A percentile compares a stretch with the other conserved stretches of the same genome.
Conservation (phyloP, 2,329 filamentous ascomycete genomes). For the Paracamarosporium sp. region DNA sequence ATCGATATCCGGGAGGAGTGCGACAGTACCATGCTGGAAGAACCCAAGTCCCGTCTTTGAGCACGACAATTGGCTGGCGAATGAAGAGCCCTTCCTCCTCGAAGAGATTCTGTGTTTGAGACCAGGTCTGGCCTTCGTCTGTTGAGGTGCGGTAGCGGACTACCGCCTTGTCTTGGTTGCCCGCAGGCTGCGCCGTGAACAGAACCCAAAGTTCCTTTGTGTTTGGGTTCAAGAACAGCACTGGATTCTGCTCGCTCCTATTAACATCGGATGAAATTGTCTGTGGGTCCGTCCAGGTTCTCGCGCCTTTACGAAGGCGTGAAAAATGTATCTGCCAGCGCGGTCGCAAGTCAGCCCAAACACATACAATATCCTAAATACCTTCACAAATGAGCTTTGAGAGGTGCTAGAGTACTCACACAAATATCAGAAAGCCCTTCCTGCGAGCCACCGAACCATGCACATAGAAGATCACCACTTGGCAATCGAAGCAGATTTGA, state of each 20-base stretch:
- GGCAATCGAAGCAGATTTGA: slow-evolving; percentile 53
- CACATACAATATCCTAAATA: no score
- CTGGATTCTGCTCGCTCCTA: slow-evolving; percentile 55
- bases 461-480: slow-evolving; percentile 51
- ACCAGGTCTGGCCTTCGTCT: slow-evolving; percentile 49
- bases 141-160: slow-evolving; percentile 47
- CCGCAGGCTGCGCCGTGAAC: slow-evolving; percentile 54
- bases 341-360: not conserved
- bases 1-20: slow-evolving; percentile 48
- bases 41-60: slow-evolving; percentile 49
- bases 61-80: slow-evolving; percentile 50
- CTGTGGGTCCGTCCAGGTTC: slow-evolving; percentile 40
- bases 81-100: slow-evolving; percentile 49
- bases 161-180: slow-evolving; percentile 53
- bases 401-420: not conserved
- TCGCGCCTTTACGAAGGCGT: slow-evolving; percentile 37
- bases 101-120: slow-evolving; percentile 40
- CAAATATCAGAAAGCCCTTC: slow-evolving; percentile 55
- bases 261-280: slow-evolving; percentile 49
- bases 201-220: slow-evolving; percentile 50
- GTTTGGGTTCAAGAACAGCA: slow-evolving; percentile 48
- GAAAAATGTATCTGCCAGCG: slow-evolving; percentile 47
- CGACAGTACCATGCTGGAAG: slow-evolving; percentile 55
- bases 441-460: slow-evolving; percentile 56
- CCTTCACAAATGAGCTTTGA: not conserved